These are phyloP conservation scores for Trichoderma sp. DNA, from an alignment of 2,329 filamentous ascomycete species.

Conservation along the genomic window DNA sequence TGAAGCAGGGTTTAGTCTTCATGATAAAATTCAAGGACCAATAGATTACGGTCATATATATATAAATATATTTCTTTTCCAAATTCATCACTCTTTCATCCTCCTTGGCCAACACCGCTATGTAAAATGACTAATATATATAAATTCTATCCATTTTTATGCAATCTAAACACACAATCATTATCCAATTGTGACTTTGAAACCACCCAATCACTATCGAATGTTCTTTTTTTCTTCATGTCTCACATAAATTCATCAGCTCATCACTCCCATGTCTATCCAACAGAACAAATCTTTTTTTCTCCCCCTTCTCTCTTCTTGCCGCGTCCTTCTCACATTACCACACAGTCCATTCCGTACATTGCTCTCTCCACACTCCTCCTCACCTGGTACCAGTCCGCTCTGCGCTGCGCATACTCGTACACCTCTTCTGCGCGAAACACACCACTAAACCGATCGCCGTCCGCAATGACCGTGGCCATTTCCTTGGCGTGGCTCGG, in stretches of 20 bases:
- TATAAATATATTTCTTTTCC: neutral
- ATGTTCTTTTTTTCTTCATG: neutral
- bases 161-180: neutral
- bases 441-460: conserved; percentile 84
- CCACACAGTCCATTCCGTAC: conserved; percentile 86
- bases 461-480: conserved; percentile 91
- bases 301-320: neutral
- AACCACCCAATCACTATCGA: neutral
- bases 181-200: conserved; percentile 2
- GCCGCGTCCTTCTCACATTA: conserved; percentile 63
- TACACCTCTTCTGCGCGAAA: conserved; percentile 97
- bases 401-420: conserved; percentile 89
- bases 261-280: neutral
- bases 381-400: conserved; percentile 93
- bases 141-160: conserved; percentile 16
- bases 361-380: conserved; percentile 90
- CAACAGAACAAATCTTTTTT: neutral
- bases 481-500: conserved; percentile 85
- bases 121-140: neutral
- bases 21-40: neutral
- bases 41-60: neutral
- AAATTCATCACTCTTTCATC: neutral
- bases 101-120: neutral
- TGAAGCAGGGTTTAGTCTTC: neutral
- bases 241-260: conserved; percentile 18